Base-by-base conservation (phyloP, 2,329 filamentous ascomycete species). In the Chaetothyriales sp. region DNA sequence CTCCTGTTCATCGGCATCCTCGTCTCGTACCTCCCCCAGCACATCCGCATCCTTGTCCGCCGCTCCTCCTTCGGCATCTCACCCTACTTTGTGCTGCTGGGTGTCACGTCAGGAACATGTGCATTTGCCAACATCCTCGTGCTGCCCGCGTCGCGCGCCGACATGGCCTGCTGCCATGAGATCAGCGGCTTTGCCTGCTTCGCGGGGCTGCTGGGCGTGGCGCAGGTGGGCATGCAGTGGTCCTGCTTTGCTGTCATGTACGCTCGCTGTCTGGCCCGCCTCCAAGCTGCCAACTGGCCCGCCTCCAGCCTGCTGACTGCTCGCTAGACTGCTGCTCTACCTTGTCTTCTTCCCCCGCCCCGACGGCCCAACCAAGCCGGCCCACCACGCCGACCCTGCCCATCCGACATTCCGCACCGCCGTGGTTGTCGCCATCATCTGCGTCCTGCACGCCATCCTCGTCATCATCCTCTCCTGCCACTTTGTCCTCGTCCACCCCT, bases 1-100 rank as follows among this genome's bases (percentile, higher is more conserved):
- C 69, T 94, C 62, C 87, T 97, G 60, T 75, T 97, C 56, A 66
- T 94, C 61, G 90, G 90, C 52, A 89, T 97, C 62, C 75, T 95
- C 56, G 72, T 94, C 53, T 97, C 90, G 33, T 98, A 98, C 71
- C 77, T 97, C 2, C 92, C 92, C 0, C 92, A 98, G 66, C 90
- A 97, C 69, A 79, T 85, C 67, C 88, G 92, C 63, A 97, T 98
- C 69, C 86, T 95, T 60, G 75, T 78, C 43, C 81, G 89, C 51
- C 80, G 83, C 55, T 92, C 87, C 13, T 94, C 90, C 19, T 90
- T 94, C 67, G 92, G 92, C 56, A 89, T 98, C 56, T 95, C 89
- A 28, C 90, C 92, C 7, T 92, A 90, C 69, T 98, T 95, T 65
- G 82, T 98, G 58, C 78, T 97, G 1, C 80, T 98, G n/a, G 92